Evolutionary conservation across 73 alveolate genomes (phyloP).

Genomic region (Breviolum minutum): DNA sequence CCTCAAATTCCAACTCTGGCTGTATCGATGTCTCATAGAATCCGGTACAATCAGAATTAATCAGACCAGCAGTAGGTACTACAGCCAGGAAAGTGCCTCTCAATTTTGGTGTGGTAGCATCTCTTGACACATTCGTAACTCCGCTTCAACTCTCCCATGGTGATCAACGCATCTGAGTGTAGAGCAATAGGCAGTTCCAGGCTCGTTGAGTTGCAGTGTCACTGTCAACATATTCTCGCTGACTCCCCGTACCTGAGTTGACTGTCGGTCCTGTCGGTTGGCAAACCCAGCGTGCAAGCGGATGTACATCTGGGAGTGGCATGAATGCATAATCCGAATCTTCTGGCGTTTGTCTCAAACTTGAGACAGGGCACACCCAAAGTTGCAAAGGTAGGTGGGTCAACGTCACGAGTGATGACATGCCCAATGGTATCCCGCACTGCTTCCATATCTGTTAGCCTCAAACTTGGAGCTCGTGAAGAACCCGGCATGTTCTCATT

Average conservation of each 20-base stretch:
- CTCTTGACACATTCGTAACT: background rate
- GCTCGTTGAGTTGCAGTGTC: constrained; percentile 81
- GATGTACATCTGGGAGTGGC: background rate
- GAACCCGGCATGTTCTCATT: background rate
- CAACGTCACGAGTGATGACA: constrained; percentile 67
- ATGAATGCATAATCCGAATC: background rate
- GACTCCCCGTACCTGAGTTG: constrained; percentile 36
- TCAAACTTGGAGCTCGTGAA: background rate
- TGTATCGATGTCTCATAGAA: no score
- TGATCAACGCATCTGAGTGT: background rate
- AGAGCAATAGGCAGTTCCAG: constrained; percentile 58
- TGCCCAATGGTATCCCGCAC: constrained; percentile 66
- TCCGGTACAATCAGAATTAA: no score
- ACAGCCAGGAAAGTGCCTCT: background rate
- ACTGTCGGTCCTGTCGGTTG: no score
- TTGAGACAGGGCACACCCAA: constrained; percentile 1
- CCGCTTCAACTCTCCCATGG: background rate
- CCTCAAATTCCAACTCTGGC: background rate
- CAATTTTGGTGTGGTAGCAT: no score
- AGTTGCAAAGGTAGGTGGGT: constrained; percentile 32
- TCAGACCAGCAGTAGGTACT: no score
- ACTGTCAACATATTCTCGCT: constrained; percentile 32
- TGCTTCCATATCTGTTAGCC: constrained; percentile 43
- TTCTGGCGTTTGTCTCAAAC: background rate
- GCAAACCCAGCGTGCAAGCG: no score